These are phyloP conservation scores for Hyphodiscus sp. DNA, from an alignment of 2,329 filamentous ascomycete species.

Conservation along the genomic window DNA sequence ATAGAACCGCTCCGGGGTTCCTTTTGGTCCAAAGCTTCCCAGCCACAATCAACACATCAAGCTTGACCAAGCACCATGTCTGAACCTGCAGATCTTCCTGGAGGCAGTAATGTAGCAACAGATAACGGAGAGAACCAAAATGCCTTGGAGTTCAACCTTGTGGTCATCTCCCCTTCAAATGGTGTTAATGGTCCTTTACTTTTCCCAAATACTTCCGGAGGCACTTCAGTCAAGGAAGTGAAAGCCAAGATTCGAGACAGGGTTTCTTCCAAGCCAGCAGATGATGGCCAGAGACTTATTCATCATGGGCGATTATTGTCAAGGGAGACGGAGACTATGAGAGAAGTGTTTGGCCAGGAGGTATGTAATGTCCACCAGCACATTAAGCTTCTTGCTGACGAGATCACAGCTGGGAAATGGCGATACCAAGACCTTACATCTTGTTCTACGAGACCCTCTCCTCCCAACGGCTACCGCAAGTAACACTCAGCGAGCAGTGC, in stretches of 20 bases:
- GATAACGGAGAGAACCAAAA: constrained; percentile 17
- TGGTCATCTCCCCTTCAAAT: constrained; percentile 53
- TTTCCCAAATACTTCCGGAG: constrained; percentile 42
- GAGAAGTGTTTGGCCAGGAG: constrained; percentile 50
- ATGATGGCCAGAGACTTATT: constrained; percentile 54
- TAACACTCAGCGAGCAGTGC: constrained; percentile 6
- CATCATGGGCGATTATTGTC: constrained; percentile 51
- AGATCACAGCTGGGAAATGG: constrained; percentile 35
- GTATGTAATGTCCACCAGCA: constrained; percentile 22
- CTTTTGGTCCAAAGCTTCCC: not conserved
- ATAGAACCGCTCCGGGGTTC: not conserved
- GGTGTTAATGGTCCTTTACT: constrained; percentile 44
- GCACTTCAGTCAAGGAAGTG: constrained; percentile 49
- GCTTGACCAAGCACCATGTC: constrained; percentile 13
- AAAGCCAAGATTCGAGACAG: constrained; percentile 51
- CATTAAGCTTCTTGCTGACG: constrained; percentile 4
- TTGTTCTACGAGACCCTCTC: constrained; percentile 41
- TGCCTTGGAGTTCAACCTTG: constrained; percentile 42
- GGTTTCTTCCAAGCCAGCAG: constrained; percentile 42
- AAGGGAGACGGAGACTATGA: constrained; percentile 48
- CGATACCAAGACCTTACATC: constrained; percentile 46
- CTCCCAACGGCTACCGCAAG: constrained; percentile 10
- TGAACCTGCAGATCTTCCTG: constrained; percentile 7
- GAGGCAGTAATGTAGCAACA: constrained; percentile 10
- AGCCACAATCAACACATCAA: not conserved